Evolutionary conservation across 768 basidiomycete species (phyloP).

Genomic region (Harrya chromipes): DNA sequence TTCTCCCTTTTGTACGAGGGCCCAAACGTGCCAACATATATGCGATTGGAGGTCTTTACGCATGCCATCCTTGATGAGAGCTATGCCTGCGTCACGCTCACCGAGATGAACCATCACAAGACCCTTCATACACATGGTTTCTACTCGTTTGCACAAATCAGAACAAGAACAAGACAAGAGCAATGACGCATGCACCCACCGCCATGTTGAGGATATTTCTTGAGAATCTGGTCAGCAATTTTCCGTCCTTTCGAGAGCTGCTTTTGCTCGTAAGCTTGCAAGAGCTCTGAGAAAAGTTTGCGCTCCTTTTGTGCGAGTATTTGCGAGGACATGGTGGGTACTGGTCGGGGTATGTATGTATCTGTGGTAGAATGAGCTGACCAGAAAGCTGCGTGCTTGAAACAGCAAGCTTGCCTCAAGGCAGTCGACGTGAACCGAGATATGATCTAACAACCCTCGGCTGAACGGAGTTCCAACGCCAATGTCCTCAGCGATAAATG

Average conservation of each 20-base stretch:
- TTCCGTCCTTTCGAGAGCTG: conserved; percentile 89
- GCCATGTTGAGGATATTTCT: conserved; percentile 94
- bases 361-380: too few species aligned
- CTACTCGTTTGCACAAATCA: conserved; percentile 42
- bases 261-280: conserved; percentile 84
- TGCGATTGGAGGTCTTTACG: conserved; percentile 81
- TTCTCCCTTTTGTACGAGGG: conserved; percentile 90
- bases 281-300: conserved; percentile 79
- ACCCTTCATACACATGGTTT: conserved; percentile 96
- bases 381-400: too few species aligned
- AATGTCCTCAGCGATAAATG: neutral
- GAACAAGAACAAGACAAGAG: neutral
- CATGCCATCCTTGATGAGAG: conserved; percentile 82
- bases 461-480: neutral
- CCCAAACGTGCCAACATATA: conserved; percentile 98
- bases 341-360: neutral
- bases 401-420: too few species aligned
- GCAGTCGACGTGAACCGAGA: too few species aligned
- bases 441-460: too few species aligned
- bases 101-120: conserved; percentile 81
- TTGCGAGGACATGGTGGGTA: conserved; percentile 24
- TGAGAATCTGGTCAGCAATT: conserved; percentile 89
- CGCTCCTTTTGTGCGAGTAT: conserved; percentile 78
- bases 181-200: conserved; percentile 48
- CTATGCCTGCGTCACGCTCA: conserved; percentile 74